A percentile compares a stretch with the other conserved stretches of the same genome.
Evolutionary conservation across 2,329 filamentous ascomycete genomes (phyloP).

Genomic region (Pezicula carpinea): DNA sequence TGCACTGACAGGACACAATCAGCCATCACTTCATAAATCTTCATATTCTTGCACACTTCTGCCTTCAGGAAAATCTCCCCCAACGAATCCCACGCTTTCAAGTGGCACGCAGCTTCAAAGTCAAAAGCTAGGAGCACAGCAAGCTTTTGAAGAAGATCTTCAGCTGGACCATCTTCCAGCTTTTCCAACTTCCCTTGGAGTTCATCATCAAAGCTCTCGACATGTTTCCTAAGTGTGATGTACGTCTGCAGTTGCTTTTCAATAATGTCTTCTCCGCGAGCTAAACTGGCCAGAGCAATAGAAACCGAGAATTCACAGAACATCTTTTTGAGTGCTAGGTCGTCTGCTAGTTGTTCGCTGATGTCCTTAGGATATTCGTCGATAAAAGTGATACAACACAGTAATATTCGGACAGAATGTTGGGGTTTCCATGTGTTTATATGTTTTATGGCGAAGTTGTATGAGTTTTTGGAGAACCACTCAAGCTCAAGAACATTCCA

Average conservation of each 20-base stretch:
- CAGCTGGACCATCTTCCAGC: constrained; percentile 37
- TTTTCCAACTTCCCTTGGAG: constrained; percentile 35
- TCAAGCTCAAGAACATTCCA: constrained; percentile 66
- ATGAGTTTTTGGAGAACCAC: constrained; percentile 81
- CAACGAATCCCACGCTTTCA: constrained; percentile 66
- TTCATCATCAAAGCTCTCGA: constrained; percentile 49
- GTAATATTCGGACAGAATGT: constrained; percentile 52
- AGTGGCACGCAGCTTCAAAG: constrained; percentile 66
- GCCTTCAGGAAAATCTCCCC: constrained; percentile 52
- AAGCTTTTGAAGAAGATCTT: constrained; percentile 57
- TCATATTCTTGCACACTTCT: constrained; percentile 37
- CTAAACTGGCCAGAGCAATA: constrained; percentile 45
- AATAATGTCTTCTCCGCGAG: constrained; percentile 44
- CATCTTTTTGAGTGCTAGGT: constrained; percentile 55
- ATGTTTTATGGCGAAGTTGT: constrained; percentile 68
- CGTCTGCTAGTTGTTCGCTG: constrained; percentile 34
- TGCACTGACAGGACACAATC: constrained; percentile 56
- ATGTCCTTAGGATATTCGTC: constrained; percentile 45
- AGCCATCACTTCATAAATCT: constrained; percentile 57
- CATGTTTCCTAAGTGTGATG: constrained; percentile 53
- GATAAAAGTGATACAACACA: constrained; percentile 48
- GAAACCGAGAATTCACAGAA: constrained; percentile 68
- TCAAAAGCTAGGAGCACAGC: constrained; percentile 69
- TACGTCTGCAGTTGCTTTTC: constrained; percentile 57
- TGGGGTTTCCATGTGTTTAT: constrained; percentile 49